phyloP scores from a whole-genome alignment of 208 protist species.

The Leishmania tarentolae region DNA sequence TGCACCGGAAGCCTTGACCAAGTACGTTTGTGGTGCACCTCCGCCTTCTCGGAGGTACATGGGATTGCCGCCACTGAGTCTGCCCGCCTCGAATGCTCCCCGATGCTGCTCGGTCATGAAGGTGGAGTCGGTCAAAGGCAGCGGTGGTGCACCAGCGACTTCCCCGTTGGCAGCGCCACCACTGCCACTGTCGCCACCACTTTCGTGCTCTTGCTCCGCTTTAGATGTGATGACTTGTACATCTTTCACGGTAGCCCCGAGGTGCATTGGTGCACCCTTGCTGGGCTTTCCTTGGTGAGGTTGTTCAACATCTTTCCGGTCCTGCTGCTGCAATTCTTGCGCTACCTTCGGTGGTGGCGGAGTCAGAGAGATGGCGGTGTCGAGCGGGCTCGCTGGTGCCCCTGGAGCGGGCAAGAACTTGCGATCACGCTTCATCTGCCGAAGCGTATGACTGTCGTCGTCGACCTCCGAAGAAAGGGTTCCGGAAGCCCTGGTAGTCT shows the following conservation, averaged over 20 bases:
- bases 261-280: neutral
- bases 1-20: neutral
- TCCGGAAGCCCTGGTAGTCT: neutral
- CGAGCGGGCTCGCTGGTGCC: neutral
- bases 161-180: neutral
- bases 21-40: neutral
- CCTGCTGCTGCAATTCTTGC: neutral
- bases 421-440: slow-evolving; percentile 3
- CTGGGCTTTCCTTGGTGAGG: neutral
- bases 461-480: neutral
- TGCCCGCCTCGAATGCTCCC: neutral
- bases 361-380: neutral
- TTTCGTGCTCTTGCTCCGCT: neutral
- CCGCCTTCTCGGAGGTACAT: neutral
- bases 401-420: neutral
- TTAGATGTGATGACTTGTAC: neutral
- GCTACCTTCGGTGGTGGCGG: neutral
- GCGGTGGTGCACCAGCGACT: neutral
- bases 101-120: neutral
- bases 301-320: neutral
- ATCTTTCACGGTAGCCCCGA: neutral
- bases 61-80: neutral
- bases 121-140: neutral
- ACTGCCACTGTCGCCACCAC: neutral
- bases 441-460: neutral